phyloP scores from a whole-genome alignment of 1,284 basidiomycete species.

The Cronartium quercuum region DNA sequence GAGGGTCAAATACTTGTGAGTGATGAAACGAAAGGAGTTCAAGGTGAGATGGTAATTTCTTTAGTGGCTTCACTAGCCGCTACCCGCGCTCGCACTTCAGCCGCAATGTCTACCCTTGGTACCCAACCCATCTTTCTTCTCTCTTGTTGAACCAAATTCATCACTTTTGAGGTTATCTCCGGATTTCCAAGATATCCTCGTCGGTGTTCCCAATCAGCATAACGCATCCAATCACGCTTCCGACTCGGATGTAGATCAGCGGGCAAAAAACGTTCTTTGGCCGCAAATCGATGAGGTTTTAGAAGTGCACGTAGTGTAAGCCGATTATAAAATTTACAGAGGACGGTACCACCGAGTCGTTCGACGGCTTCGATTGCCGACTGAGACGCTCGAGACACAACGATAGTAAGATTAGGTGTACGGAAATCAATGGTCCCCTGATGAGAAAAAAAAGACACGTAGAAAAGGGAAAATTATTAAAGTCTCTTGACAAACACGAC shows the following conservation, averaged over 20 bases:
- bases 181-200: constrained; percentile 34
- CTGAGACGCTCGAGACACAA: constrained; percentile 76
- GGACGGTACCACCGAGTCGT: constrained; percentile 69
- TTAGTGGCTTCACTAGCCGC: not conserved
- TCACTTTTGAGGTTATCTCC: not conserved
- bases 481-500: constrained; percentile 35
- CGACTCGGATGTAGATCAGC: constrained; percentile 24
- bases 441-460: constrained; percentile 16
- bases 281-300: constrained; percentile 51
- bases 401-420: constrained; percentile 66
- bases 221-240: constrained; percentile 33
- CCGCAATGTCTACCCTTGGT: constrained; percentile 6
- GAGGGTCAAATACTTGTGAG: too few relatives aligned
- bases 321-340: constrained; percentile 86
- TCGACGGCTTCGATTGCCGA: constrained; percentile 81
- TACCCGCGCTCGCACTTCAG: constrained; percentile 15
- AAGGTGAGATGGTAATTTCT: too few relatives aligned
- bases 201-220: constrained; percentile 35
- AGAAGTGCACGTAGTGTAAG: constrained; percentile 74
- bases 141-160: not conserved
- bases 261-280: constrained; percentile 29
- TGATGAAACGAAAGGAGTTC: too few relatives aligned
- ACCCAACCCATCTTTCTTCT: constrained; percentile 22
- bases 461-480: not conserved
- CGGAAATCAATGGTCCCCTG: constrained; percentile 65